Conservation (phyloP, 257 asterid species). For the Ajuga chamaepitys region DNA sequence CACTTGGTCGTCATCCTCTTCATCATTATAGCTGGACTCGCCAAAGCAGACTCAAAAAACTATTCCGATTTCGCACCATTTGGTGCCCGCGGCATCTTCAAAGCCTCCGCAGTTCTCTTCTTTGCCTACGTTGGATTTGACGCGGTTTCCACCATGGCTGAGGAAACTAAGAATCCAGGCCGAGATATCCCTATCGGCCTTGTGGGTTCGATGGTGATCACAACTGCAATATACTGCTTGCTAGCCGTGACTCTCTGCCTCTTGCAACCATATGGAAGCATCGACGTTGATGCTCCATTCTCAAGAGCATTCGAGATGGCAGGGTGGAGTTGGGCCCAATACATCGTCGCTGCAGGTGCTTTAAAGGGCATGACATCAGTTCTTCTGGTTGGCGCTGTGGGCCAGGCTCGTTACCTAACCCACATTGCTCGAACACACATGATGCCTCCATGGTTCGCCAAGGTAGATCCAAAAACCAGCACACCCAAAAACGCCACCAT, state of each 20-base stretch:
- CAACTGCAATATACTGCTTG: slow-evolving; percentile 36
- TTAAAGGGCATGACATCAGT: slow-evolving; percentile 56
- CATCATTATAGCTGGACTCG: slow-evolving; percentile 43
- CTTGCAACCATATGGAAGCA: slow-evolving; percentile 30
- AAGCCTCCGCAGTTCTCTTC: slow-evolving; percentile 46
- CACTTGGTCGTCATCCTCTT: slow-evolving; percentile 38
- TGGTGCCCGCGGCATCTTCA: slow-evolving; percentile 42
- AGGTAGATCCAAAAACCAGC: slow-evolving; percentile 36
- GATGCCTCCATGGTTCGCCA: slow-evolving; percentile 60
- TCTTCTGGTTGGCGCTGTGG: slow-evolving; percentile 43
- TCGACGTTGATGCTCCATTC: slow-evolving; percentile 37
- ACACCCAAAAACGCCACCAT: slow-evolving; percentile 47
- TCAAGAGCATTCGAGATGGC: slow-evolving; percentile 37
- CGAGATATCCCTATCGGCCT: slow-evolving; percentile 55
- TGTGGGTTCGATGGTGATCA: slow-evolving; percentile 52
- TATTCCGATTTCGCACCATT: slow-evolving; percentile 31
- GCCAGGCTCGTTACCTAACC: slow-evolving; percentile 55
- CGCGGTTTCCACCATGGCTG: slow-evolving; percentile 65
- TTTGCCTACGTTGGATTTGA: slow-evolving; percentile 57
- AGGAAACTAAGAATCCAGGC: slow-evolving; percentile 48
- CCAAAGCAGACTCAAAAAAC: slow-evolving; percentile 38
- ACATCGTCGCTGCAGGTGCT: slow-evolving; percentile 50
- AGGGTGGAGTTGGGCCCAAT: slow-evolving; percentile 59
- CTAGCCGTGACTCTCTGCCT: slow-evolving; percentile 43
- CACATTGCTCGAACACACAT: slow-evolving; percentile 58